Evolutionary conservation across 1,139 yeast species (phyloP).

Genomic region (Yamadazyma sp.): DNA sequence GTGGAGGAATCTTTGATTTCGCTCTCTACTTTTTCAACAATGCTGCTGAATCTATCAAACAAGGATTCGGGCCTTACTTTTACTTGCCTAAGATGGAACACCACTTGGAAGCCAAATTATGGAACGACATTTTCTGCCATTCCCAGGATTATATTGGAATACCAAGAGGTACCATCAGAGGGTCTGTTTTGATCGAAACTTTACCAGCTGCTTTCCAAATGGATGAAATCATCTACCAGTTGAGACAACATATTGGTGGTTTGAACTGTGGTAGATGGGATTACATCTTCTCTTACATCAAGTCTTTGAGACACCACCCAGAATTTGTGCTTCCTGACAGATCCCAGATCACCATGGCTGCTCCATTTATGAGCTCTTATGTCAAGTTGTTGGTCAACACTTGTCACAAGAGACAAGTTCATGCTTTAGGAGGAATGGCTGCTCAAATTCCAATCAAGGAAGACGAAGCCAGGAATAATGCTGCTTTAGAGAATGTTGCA

Average conservation of each 20-base stretch:
- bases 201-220: slow-evolving; percentile 76
- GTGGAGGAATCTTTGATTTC: slow-evolving; percentile 76
- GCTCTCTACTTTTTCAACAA: slow-evolving; percentile 76
- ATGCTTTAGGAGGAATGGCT: slow-evolving; percentile 86
- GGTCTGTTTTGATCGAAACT: slow-evolving; percentile 76
- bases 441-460: slow-evolving; percentile 79
- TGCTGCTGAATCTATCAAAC: slow-evolving; percentile 57
- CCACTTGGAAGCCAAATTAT: slow-evolving; percentile 73
- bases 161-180: slow-evolving; percentile 73
- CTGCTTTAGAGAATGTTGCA: slow-evolving; percentile 70
- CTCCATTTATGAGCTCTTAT: slow-evolving; percentile 72
- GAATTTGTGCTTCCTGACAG: slow-evolving; percentile 71
- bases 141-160: slow-evolving; percentile 68
- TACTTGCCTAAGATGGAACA: slow-evolving; percentile 82
- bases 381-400: slow-evolving; percentile 67
- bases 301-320: slow-evolving; percentile 62
- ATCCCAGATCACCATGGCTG: slow-evolving; percentile 71
- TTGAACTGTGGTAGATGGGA: slow-evolving; percentile 86
- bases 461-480: slow-evolving; percentile 61
- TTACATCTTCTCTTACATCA: slow-evolving; percentile 72
- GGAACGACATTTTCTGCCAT: slow-evolving; percentile 74
- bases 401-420: slow-evolving; percentile 74
- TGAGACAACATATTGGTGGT: slow-evolving; percentile 73
- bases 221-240: slow-evolving; percentile 78
- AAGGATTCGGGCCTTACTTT: slow-evolving; percentile 75